phyloP scores from a whole-genome alignment of 225 moss, liverwort and hornwort genomes.

The Pseudisothecium myosuroides region DNA sequence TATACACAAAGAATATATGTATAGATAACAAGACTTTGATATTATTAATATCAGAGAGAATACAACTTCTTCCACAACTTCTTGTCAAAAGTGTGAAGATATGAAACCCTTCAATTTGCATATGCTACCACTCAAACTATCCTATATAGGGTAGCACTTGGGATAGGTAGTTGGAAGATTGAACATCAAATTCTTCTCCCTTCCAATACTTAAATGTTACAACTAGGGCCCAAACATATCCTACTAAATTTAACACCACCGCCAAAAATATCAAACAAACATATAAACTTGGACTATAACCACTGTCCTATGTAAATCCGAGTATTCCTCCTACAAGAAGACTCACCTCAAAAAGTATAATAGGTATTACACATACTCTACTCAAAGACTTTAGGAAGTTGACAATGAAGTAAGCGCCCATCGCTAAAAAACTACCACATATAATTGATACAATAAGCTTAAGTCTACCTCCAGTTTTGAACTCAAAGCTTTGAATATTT shows the following conservation, averaged over 20 bases:
- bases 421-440: too few species aligned
- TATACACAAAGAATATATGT: background rate
- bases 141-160: background rate
- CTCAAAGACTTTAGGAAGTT: too few species aligned
- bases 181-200: background rate
- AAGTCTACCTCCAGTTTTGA: fast-evolving
- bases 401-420: too few species aligned
- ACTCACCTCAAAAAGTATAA: background rate
- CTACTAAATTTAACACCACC: fast-evolving
- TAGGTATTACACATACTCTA: background rate
- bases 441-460: too few species aligned
- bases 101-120: background rate
- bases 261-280: fast-evolving
- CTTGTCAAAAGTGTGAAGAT: fast-evolving
- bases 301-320: too few species aligned
- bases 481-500: fast-evolving
- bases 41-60: background rate
- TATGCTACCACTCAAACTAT: background rate
- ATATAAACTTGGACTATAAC: too few species aligned
- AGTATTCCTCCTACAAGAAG: background rate
- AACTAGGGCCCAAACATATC: background rate
- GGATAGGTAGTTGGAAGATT: background rate
- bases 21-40: background rate
- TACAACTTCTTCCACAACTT: fast-evolving
- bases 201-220: background rate